Evolutionary conservation across 371 early-diverging fungal species (phyloP).

Genomic region (Furculomyces boomerangus): DNA sequence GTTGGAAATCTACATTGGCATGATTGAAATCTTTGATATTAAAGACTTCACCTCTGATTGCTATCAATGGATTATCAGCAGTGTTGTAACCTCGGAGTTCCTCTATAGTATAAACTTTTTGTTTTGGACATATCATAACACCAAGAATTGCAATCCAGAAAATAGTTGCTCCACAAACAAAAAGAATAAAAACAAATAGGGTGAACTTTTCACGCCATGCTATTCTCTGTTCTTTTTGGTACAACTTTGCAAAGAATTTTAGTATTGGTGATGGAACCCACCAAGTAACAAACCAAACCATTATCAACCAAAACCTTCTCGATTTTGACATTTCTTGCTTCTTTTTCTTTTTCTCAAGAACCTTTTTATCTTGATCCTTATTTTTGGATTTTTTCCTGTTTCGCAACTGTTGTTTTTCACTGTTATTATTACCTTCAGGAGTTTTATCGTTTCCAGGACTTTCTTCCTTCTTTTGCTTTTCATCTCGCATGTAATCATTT

Average conservation of each 20-base stretch:
- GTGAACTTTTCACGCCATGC: constrained; percentile 96
- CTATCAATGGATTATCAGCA: constrained; percentile 31
- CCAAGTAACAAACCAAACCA: constrained; percentile 73
- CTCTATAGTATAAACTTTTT: constrained; percentile 41
- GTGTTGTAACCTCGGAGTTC: constrained; percentile 31
- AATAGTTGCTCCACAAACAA: constrained; percentile 59
- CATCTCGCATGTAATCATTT: too few relatives aligned
- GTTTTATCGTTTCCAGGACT: neutral
- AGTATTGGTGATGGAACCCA: constrained; percentile 56
- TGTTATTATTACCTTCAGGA: neutral
- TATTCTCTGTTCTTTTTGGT: constrained; percentile 61
- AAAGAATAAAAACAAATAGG: constrained; percentile 67
- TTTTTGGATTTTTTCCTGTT: neutral
- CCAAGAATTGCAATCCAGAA: constrained; percentile 84
- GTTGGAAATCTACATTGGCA: constrained; percentile 28
- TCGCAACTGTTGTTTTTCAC: neutral
- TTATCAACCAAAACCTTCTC: constrained; percentile 54
- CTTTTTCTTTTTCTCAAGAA: neutral
- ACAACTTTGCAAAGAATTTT: constrained; percentile 51
- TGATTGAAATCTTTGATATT: constrained; percentile 39
- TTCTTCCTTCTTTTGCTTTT: neutral
- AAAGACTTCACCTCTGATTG: constrained; percentile 58
- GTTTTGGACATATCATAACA: constrained; percentile 67
- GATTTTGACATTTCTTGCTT: neutral
- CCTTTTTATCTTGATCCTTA: neutral